phyloP scores from a whole-genome alignment of 768 basidiomycete genomes.

The Phanerochaete carnosa region DNA sequence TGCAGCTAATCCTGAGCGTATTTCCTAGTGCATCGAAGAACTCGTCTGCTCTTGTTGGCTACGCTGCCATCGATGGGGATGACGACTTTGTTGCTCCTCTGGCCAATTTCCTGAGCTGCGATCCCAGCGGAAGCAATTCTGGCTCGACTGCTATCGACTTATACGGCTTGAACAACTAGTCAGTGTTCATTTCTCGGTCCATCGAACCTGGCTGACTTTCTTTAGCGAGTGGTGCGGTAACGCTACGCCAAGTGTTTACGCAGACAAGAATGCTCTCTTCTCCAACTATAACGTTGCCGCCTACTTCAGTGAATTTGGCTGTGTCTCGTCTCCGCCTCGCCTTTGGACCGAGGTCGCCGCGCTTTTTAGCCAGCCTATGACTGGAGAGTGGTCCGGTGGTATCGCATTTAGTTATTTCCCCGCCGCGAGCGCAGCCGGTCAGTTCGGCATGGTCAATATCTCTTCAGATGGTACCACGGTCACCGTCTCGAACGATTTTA shows the following conservation, averaged over 20 bases:
- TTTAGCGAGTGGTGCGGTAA: constrained; percentile 81
- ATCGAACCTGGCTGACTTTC: constrained; percentile 5
- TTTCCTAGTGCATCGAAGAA: constrained; percentile 53
- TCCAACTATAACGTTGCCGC: constrained; percentile 71
- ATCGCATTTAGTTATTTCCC: constrained; percentile 91
- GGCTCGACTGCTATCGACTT: constrained; percentile 72
- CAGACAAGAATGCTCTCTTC: constrained; percentile 50
- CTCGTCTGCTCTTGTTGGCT: constrained; percentile 71
- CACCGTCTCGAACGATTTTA: constrained; percentile 65
- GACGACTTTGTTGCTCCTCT: constrained; percentile 59
- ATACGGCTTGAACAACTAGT: constrained; percentile 89
- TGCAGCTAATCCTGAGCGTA: constrained; percentile 6
- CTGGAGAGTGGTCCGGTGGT: constrained; percentile 83
- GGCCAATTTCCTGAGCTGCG: constrained; percentile 81
- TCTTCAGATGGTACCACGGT: constrained; percentile 64
- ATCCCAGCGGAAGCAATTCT: constrained; percentile 48
- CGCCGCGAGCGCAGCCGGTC: constrained; percentile 62
- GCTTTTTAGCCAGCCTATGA: constrained; percentile 71
- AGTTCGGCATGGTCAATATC: constrained; percentile 86
- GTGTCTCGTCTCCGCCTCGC: constrained; percentile 57
- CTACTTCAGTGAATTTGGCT: constrained; percentile 90
- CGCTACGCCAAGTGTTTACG: constrained; percentile 54
- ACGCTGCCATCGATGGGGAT: constrained; percentile 79
- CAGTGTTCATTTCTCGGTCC: constrained; percentile 22
- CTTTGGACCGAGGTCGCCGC: constrained; percentile 78